These are phyloP conservation scores for Meredithiella fracta DNA, from an alignment of 2,329 filamentous ascomycete genomes.

Conservation along the genomic window DNA sequence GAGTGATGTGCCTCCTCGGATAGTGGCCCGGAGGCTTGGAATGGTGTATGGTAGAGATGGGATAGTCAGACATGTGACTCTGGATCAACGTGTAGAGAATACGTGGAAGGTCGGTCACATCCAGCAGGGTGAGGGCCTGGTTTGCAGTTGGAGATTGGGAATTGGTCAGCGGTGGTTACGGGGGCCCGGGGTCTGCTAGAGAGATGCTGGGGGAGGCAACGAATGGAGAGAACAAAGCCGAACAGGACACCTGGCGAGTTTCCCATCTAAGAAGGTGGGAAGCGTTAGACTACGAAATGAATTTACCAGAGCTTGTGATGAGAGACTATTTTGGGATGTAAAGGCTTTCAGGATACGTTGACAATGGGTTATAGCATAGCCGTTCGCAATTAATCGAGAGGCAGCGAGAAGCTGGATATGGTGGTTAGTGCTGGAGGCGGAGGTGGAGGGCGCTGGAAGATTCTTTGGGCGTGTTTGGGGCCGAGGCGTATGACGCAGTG, in stretches of 20 bases:
- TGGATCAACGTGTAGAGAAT: too few species aligned
- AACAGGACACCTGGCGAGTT: neutral
- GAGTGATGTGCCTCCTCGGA: too few species aligned
- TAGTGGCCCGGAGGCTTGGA: too few species aligned
- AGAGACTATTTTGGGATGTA: too few species aligned
- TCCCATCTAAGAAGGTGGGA: too few species aligned
- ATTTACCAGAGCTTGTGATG: too few species aligned
- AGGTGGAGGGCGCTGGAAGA: slow-evolving; percentile 1
- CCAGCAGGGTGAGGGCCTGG: neutral
- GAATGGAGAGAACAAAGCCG: neutral
- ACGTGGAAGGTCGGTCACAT: neutral
- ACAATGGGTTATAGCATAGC: too few species aligned
- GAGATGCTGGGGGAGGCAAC: neutral
- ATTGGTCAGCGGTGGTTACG: neutral
- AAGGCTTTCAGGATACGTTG: too few species aligned
- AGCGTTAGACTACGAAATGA: too few species aligned
- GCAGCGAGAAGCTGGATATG: neutral
- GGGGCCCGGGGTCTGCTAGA: neutral
- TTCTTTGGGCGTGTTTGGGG: neutral
- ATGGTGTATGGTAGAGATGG: too few species aligned
- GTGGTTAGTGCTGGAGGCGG: neutral
- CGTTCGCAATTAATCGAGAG: neutral
- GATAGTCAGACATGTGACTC: too few species aligned
- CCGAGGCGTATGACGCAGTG: slow-evolving; percentile 1
- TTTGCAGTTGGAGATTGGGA: neutral